Evolutionary conservation across 352 stramenopile species (phyloP).

Genomic region (Aphanomyces euteiches): DNA sequence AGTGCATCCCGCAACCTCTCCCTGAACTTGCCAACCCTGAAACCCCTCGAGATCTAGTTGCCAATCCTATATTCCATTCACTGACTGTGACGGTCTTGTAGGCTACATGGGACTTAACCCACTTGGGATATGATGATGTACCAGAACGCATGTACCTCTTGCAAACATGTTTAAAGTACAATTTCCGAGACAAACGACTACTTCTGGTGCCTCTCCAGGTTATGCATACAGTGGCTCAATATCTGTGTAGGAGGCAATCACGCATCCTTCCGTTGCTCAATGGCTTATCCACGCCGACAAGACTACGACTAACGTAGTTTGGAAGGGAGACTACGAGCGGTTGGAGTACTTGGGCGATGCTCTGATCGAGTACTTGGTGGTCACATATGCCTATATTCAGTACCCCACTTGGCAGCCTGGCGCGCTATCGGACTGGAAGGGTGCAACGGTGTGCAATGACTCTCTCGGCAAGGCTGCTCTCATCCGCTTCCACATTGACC

Average conservation of each 20-base stretch:
- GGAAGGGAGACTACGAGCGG: slow-evolving; percentile 84
- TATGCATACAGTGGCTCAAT: neutral
- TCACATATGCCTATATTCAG: slow-evolving; percentile 73
- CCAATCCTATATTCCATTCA: slow-evolving; percentile 40
- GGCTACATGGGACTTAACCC: slow-evolving; percentile 50
- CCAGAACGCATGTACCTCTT: slow-evolving; percentile 49
- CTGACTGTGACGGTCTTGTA: neutral
- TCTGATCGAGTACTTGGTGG: slow-evolving; percentile 85
- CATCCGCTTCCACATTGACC: slow-evolving; percentile 72
- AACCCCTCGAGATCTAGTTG: slow-evolving; percentile 32
- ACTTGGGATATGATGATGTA: slow-evolving; percentile 57
- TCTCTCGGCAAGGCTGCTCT: slow-evolving; percentile 78
- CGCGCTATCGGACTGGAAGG: slow-evolving; percentile 79
- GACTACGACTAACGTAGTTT: slow-evolving; percentile 44
- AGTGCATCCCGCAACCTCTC: slow-evolving; percentile 44
- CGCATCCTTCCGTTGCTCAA: slow-evolving; percentile 67
- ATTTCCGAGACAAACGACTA: slow-evolving; percentile 69
- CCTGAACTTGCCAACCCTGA: slow-evolving; percentile 33
- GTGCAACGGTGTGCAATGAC: slow-evolving; percentile 81
- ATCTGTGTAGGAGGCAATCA: slow-evolving; percentile 52
- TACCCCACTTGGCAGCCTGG: slow-evolving; percentile 73
- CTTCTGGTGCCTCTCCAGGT: slow-evolving; percentile 37
- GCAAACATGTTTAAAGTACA: slow-evolving; percentile 78
- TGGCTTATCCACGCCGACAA: slow-evolving; percentile 49
- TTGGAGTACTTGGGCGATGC: slow-evolving; percentile 86